Evolutionary conservation across 495 filamentous ascomycete genomes (phyloP), one percentile per base, ranked within the genome.

Genomic region (Trypethelium eluteriae): DNA sequence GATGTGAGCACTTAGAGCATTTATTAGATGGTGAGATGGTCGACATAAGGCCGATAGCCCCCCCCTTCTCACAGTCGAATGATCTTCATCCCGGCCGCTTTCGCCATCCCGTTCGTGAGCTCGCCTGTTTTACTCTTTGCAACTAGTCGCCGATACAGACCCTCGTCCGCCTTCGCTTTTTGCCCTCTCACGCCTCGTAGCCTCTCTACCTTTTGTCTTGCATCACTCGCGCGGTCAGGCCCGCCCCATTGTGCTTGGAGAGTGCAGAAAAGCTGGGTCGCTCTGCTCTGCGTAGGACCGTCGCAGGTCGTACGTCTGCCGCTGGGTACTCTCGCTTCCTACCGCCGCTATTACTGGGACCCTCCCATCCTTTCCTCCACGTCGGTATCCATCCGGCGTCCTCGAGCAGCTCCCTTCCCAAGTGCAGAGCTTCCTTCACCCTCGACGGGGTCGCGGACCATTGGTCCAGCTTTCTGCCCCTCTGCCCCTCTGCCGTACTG

Each of bases 21-120:
- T 25, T 25, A 25, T 25, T 44, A 44, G 36, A 32, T 3, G 25
- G 7, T 59, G 34, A 35, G 11, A 59, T 7, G 6, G n/a, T 59
- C 53, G 53, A 35, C 53, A 59, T 59, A 59, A 59, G 53, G 25
- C 53, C 34, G 53, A 32, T 32, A 59, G 14, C n/a, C 53, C 53
- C 53, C 32, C 32, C 53, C 53, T 35, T 32, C 36, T 2, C n/a
- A 18, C 14, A 34, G 49, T 53, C 49, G 49, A 53, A 32, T 59
- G 53, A 59, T 59, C 53, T 59, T 32, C 53, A 59, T 59, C 11
- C 53, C 36, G 32, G 53, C 25, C 53, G 53, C 53, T 59, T 59
- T 59, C 53, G 53, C 53, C 53, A 59, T 59, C 53, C 25, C 53
- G 53, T 59, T 59, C 53, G 53, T 59, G 53, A 59, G 36, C 53